Evolutionary conservation across 805 yeast genomes (phyloP), one percentile per base, ranked within the genome.

Genomic region (Wickerhamomyces subpelliculosus): DNA sequence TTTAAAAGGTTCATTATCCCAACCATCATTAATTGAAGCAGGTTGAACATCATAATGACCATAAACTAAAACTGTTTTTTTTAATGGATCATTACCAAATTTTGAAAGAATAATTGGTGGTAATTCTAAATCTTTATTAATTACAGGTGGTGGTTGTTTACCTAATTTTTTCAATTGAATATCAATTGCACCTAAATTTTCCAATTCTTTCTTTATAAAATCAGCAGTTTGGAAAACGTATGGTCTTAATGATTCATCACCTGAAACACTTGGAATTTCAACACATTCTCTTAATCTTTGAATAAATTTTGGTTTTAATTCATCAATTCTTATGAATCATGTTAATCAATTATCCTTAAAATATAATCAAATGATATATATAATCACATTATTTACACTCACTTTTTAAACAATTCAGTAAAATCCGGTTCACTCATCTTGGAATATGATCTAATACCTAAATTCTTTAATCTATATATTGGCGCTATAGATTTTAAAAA

Each of bases 41-140:
- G 99, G 99, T 68, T 93, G 99, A 45, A 93, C 99, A 55, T 93
- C 99, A 64, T 90, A 90, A 61, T 93, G 99, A 35, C 97, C 98
- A 59, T 93, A 93, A 29, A 93, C 80, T 46, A 94, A 72, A 32
- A 93, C 83, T 23, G 88, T 93, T 65, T 87, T 89, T 73, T 89
- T 89, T 24, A 61, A 47, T 28, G 95, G 81, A 57, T 88, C 94
- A 21, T 59, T 57, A 40, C 99, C 99, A 51, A 73, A 80, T 55
- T 93, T 77, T 25, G 93, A 93, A 43, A 93, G 75, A n/a, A 93
- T 89, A 44, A 93, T 80, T 10, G 99, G 99, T 17, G 99, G 99
- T 47, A 93, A 75, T 51, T 77, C 75, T 43, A 90, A 68, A 28
- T 68, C 69, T 21, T 76, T 63, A 47, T 80, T 76, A 17, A 64